Base-by-base conservation (phyloP, 169 alveolate species). In the Eimeria acervulina region DNA sequence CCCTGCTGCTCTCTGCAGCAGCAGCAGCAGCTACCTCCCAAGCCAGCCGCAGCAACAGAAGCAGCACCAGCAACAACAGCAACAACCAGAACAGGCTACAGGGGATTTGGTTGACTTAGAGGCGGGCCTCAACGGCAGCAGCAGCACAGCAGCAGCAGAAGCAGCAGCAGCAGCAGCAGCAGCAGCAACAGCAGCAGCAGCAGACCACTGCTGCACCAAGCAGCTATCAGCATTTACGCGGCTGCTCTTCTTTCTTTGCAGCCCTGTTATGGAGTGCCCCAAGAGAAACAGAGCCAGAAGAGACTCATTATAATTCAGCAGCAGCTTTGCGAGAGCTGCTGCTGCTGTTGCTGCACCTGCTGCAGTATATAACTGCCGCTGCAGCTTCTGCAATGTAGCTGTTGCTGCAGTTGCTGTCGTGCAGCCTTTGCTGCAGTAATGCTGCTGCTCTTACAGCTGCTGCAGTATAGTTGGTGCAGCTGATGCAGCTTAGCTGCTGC, bases 131-230 rank as follows among this genome's bases (percentile, higher is more conserved):
- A 76, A 76, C 36, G 38, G 63, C 63, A 21, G 61, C 87, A 59
- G n/a, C 68, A 59, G 68, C 68, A n/a, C 68, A 59, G 68, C 68
- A 59, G 68, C 68, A 59, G 68, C 68, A 59, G 68, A 19, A 59
- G 68, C 68, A 59, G 68, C 68, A 59, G 68, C 68, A 59, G 68
- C 68, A 59, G 68, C 68, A 59, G 68, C 68, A 59, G 2, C 68
- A 59, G n/a, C 68, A 76, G 61, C 52, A 76, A 61, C 87, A 70
- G 61, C 87, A 28, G 87, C 87, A 76, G 21, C 87, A 76, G 33
- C 59, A 42, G 87, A 76, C 8, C 61, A 38, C n/a, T 76, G 61
- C 59, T 76, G 87, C 87, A 76, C 61, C n/a, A 76, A 40, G 47
- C 87, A 76, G 61, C 90, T 44, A 36, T 10, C 28, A n/a, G 63